These are phyloP conservation scores for Pseudogymnoascus sp. DNA, from an alignment of 2,329 filamentous ascomycete species.

Conservation along the genomic window DNA sequence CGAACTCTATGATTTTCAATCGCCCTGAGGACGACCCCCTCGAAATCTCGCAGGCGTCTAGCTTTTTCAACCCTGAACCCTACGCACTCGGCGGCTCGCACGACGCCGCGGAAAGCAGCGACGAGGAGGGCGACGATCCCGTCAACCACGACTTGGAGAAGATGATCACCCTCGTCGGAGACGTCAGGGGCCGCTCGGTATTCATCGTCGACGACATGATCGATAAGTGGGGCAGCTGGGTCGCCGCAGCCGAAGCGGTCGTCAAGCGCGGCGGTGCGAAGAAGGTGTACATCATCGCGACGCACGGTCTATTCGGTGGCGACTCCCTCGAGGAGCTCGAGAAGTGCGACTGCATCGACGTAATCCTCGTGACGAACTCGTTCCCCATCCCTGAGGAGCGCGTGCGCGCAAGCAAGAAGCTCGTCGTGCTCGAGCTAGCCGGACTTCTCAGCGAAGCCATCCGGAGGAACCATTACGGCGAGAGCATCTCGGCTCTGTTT, in stretches of 20 bases:
- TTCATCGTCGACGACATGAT: conserved; percentile 99
- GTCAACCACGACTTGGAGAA: conserved; percentile 75
- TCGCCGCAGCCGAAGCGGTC: conserved; percentile 91
- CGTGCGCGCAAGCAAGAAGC: conserved; percentile 63
- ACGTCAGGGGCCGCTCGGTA: conserved; percentile 79
- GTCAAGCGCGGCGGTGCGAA: conserved; percentile 87
- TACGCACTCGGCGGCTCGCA: conserved; percentile 71
- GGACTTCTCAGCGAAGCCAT: conserved; percentile 86
- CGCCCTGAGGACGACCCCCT: conserved; percentile 70
- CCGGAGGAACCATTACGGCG: conserved; percentile 90
- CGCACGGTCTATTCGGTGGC: conserved; percentile 86
- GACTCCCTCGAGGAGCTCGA: conserved; percentile 86
- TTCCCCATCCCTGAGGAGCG: conserved; percentile 80
- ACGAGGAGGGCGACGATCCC: conserved; percentile 89
- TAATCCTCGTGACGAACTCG: conserved; percentile 92
- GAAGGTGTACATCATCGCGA: conserved; percentile 95
- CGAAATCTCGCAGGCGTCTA: conserved; percentile 70
- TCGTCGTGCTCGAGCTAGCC: conserved; percentile 83
- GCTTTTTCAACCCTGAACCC: conserved; percentile 60
- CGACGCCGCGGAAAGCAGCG: conserved; percentile 73
- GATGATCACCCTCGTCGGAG: conserved; percentile 94
- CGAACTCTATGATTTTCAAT: conserved; percentile 43
- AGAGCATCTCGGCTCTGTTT: conserved; percentile 51
- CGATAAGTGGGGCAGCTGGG: conserved; percentile 94
- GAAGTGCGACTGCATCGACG: conserved; percentile 84